Conservation (phyloP, 148 eudicot species). For the Rheum nobile region DNA sequence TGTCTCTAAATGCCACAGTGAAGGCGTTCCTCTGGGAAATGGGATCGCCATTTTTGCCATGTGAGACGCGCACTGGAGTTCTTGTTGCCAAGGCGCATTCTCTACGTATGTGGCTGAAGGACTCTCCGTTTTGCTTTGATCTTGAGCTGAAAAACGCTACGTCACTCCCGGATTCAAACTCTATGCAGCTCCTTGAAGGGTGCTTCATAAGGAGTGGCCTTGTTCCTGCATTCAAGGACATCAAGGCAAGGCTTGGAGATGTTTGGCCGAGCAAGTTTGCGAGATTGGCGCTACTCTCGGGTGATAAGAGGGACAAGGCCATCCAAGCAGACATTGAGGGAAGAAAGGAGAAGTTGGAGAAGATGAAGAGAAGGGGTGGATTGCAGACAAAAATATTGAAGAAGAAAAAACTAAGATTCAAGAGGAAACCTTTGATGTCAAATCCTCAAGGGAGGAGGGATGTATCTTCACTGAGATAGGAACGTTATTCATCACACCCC, state of each 20-base stretch:
- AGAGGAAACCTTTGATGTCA: neutral
- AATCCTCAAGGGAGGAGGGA: neutral
- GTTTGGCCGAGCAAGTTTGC: slow-evolving; percentile 84
- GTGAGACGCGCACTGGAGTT: slow-evolving; percentile 66
- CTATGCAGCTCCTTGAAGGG: slow-evolving; percentile 86
- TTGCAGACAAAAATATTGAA: neutral
- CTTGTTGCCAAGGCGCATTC: slow-evolving; percentile 96
- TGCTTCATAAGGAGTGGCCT: slow-evolving; percentile 82
- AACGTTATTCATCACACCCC: too few relatives aligned
- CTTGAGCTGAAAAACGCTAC: slow-evolving; percentile 79
- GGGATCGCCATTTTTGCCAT: slow-evolving; percentile 97
- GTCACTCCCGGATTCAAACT: slow-evolving; percentile 54
- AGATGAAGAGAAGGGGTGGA: slow-evolving; percentile 13
- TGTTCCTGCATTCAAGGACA: slow-evolving; percentile 87
- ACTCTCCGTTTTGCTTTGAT: slow-evolving; percentile 86
- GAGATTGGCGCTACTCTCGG: slow-evolving; percentile 72
- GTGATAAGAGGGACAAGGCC: slow-evolving; percentile 57
- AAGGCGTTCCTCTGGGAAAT: slow-evolving; percentile 96
- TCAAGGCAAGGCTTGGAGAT: slow-evolving; percentile 58
- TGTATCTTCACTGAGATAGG: slow-evolving; percentile 4
- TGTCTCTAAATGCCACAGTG: slow-evolving; percentile 74
- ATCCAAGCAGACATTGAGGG: slow-evolving; percentile 73
- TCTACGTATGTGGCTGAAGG: slow-evolving; percentile 89
- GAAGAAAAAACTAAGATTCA: slow-evolving; percentile 3
- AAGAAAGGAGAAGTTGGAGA: slow-evolving; percentile 28